Evolutionary conservation across 1,139 yeast genomes (phyloP).

Genomic region (Kodamaea derodonti): DNA sequence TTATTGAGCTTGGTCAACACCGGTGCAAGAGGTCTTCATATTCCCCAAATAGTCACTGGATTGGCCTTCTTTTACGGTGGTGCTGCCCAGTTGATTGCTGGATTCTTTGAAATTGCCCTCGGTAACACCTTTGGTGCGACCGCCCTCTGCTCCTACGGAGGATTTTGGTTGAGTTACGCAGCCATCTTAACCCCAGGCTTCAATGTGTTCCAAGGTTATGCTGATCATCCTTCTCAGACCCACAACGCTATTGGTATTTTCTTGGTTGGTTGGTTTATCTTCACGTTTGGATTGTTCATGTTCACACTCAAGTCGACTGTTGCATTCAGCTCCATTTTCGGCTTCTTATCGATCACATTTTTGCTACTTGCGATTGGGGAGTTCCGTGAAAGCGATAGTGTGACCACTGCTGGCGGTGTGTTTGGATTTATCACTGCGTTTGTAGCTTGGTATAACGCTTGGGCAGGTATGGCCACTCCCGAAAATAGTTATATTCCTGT

Average conservation of each 20-base stretch:
- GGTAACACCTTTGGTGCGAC: slow-evolving; percentile 67
- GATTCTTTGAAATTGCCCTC: slow-evolving; percentile 59
- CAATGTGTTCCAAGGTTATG: slow-evolving; percentile 21
- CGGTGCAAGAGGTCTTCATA: slow-evolving; percentile 50
- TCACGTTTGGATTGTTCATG: slow-evolving; percentile 63
- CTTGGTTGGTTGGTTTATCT: slow-evolving; percentile 75
- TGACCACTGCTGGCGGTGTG: slow-evolving; percentile 72
- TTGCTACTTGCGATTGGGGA: slow-evolving; percentile 63
- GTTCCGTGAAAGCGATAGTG: slow-evolving; percentile 25
- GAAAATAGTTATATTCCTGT: slow-evolving; percentile 66
- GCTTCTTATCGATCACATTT: slow-evolving; percentile 63
- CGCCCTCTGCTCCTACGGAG: slow-evolving; percentile 68
- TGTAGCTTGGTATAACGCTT: slow-evolving; percentile 85
- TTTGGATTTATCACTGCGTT: slow-evolving; percentile 77
- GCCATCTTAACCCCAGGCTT: slow-evolving; percentile 54
- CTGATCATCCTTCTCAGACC: slow-evolving; percentile 9
- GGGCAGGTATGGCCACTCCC: slow-evolving; percentile 78
- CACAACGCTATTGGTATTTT: slow-evolving; percentile 64
- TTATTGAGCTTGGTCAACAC: slow-evolving; percentile 46
- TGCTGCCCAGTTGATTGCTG: slow-evolving; percentile 58
- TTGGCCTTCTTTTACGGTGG: slow-evolving; percentile 62
- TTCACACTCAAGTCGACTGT: slow-evolving; percentile 78
- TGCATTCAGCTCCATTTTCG: slow-evolving; percentile 67
- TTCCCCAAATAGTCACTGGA: slow-evolving; percentile 45
- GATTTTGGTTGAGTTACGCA: slow-evolving; percentile 69